These are phyloP conservation scores for Coemansia sp. DNA, from an alignment of 192 early-diverging fungal genomes.

Conservation along the genomic window DNA sequence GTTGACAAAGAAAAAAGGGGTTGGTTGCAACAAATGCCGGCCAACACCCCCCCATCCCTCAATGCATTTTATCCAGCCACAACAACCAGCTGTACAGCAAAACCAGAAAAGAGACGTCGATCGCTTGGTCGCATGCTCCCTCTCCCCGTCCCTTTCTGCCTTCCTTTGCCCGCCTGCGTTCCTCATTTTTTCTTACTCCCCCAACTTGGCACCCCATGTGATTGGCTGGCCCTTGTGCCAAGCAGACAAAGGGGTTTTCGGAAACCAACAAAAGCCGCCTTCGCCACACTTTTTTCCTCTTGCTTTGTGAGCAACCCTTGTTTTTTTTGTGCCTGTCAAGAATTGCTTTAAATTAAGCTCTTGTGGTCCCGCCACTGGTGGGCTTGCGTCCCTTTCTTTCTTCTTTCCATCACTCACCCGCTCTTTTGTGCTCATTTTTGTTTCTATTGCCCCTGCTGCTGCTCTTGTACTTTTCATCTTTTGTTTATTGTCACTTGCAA, in stretches of 20 bases:
- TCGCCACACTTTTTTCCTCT: neutral
- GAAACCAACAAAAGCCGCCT: neutral
- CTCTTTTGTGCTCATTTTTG: too few species aligned
- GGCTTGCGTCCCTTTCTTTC: neutral
- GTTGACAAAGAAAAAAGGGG: too few species aligned
- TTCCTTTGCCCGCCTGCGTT: neutral
- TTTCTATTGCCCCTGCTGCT: neutral
- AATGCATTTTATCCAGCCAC: too few species aligned
- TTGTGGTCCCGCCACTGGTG: neutral
- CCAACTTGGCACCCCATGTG: neutral
- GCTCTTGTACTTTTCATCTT: neutral
- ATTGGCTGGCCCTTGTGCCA: slow-evolving; percentile 1
- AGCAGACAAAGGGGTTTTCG: neutral
- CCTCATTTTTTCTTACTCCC: neutral
- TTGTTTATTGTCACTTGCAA: neutral
- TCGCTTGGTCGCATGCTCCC: neutral
- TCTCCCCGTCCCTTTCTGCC: neutral
- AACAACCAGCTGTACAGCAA: too few species aligned
- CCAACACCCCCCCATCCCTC: too few species aligned
- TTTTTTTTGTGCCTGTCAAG: neutral
- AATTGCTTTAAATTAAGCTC: neutral
- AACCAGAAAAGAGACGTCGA: neutral
- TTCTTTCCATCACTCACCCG: too few species aligned
- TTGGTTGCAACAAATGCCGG: too few species aligned
- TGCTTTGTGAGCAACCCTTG: neutral